Conservation (phyloP, 1,139 yeast genomes). For the Chernovozyma aurita region DNA sequence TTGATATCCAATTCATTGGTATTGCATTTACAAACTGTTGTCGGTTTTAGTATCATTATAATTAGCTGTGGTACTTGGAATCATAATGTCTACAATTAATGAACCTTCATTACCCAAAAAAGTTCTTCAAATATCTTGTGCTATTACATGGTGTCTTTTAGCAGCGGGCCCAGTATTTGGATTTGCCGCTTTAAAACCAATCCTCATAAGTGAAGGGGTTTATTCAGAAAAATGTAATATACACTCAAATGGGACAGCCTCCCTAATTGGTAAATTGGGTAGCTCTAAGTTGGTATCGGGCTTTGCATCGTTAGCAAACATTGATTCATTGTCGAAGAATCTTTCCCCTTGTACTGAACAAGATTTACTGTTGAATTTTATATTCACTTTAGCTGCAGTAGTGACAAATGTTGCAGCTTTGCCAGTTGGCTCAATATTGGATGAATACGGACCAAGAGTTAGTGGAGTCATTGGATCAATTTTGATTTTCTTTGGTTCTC, state of each 20-base stretch:
- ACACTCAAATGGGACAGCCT: conserved; percentile 10
- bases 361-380: conserved; percentile 42
- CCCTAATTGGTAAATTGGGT: conserved; percentile 9
- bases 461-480: conserved; percentile 41
- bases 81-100: not conserved
- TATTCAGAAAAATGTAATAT: conserved; percentile 34
- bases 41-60: no score
- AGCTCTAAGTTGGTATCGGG: conserved; percentile 9
- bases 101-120: conserved; percentile 14
- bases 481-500: conserved; percentile 33
- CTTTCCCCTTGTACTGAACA: conserved; percentile 33
- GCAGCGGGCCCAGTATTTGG: conserved; percentile 48
- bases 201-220: conserved; percentile 35
- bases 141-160: conserved; percentile 39
- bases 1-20: no score
- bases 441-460: conserved; percentile 37
- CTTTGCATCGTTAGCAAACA: conserved; percentile 5
- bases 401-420: conserved; percentile 43
- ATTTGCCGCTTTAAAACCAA: conserved; percentile 45
- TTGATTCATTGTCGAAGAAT: conserved; percentile 9
- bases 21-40: no score
- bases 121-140: conserved; percentile 25
- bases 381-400: conserved; percentile 44
- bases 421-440: conserved; percentile 37
- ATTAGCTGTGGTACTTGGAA: not conserved